A percentile compares a stretch with the other conserved stretches of the same genome.
Conservation (phyloP, 2,329 filamentous ascomycete genomes). For the Lomentospora prolificans region DNA sequence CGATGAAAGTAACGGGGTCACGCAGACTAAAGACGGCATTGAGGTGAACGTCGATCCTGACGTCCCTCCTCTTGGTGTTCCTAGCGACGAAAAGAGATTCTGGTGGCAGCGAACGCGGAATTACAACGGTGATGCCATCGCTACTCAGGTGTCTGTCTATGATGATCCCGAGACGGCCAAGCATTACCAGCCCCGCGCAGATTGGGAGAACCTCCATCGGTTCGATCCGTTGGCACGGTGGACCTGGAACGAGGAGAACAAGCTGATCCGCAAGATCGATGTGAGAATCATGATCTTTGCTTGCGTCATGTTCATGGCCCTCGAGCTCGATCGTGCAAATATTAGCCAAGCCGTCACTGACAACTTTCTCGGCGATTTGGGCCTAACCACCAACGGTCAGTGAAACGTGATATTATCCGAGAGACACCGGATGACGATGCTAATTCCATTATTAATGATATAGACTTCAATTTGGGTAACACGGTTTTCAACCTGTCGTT, state of each 20-base stretch:
- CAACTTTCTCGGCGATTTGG: slow-evolving; percentile 33
- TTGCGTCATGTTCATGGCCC: slow-evolving; percentile 30
- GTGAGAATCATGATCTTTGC: slow-evolving; percentile 35
- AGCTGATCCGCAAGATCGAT: slow-evolving; percentile 28
- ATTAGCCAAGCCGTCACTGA: slow-evolving; percentile 37
- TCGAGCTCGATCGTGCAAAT: slow-evolving; percentile 41
- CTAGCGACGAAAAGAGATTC: slow-evolving; percentile 19
- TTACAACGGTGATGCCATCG: slow-evolving; percentile 19
- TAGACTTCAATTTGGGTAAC: slow-evolving; percentile 24
- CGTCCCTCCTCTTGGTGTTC: slow-evolving; percentile 19
- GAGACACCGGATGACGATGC: too few relatives aligned
- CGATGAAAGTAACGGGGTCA: not conserved
- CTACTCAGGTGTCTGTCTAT: slow-evolving; percentile 27
- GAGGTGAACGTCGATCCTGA: slow-evolving; percentile 3
- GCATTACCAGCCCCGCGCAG: slow-evolving; percentile 21
- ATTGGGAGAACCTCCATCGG: slow-evolving; percentile 31
- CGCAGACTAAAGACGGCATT: not conserved
- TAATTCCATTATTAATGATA: too few relatives aligned
- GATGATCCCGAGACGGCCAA: slow-evolving; percentile 26
- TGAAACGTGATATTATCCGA: too few relatives aligned
- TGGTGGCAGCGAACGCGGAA: slow-evolving; percentile 21
- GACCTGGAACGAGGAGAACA: slow-evolving; percentile 30
- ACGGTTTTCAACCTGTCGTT: slow-evolving; percentile 23
- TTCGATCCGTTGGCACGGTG: slow-evolving; percentile 36
- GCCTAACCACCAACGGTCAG: slow-evolving; percentile 29